These are phyloP conservation scores for Neurospora sp. DNA, from an alignment of 495 filamentous ascomycete genomes.

Conservation along the genomic window DNA sequence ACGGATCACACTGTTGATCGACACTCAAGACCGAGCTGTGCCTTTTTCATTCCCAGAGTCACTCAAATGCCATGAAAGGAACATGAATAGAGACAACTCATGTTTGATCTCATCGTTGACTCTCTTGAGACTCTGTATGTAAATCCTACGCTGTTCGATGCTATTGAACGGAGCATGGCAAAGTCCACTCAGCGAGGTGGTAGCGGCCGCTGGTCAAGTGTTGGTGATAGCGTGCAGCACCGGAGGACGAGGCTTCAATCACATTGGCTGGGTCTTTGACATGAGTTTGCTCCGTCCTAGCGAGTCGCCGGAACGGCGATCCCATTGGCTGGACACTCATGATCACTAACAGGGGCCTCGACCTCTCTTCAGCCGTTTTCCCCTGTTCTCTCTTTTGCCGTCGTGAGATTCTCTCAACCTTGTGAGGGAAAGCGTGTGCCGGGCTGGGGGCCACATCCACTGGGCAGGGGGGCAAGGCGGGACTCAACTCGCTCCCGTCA, in stretches of 20 bases:
- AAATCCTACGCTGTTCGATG: background rate
- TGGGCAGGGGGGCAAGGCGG: background rate
- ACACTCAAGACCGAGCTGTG: background rate
- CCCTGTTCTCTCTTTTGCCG: conserved; percentile 9
- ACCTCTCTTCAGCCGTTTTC: conserved; percentile 11
- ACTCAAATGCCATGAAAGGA: background rate
- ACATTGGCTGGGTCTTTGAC: conserved; percentile 13
- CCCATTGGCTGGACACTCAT: conserved; percentile 15
- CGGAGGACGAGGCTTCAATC: background rate
- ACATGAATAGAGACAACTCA: background rate
- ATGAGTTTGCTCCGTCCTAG: conserved; percentile 16
- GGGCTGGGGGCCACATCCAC: background rate
- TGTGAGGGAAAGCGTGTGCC: conserved; percentile 5
- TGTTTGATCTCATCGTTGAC: background rate
- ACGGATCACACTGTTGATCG: background rate
- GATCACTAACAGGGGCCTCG: conserved; percentile 19
- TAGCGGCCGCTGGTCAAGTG: background rate
- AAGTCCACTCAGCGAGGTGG: background rate
- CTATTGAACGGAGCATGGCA: background rate
- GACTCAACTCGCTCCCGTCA: background rate
- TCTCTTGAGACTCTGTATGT: background rate
- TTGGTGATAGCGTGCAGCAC: conserved; percentile 7
- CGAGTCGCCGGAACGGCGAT: conserved; percentile 16
- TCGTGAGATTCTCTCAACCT: conserved; percentile 11
- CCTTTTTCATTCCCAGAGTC: background rate